These are phyloP conservation scores for Filobasidium wieringae DNA, from an alignment of 768 basidiomycete species.

Conservation along the genomic window DNA sequence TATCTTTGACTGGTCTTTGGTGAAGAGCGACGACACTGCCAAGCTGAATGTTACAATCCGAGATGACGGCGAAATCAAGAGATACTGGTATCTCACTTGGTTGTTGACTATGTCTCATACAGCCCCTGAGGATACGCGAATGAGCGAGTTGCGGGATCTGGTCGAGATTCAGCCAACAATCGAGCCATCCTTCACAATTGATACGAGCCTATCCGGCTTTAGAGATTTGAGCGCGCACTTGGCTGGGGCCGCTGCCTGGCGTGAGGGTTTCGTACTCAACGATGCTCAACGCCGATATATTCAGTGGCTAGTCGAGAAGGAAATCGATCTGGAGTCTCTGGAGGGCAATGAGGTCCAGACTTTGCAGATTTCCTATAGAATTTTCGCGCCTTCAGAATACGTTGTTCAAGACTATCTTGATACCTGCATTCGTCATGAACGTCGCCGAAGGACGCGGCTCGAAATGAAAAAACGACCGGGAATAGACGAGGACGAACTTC, in stretches of 20 bases:
- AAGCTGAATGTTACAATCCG: neutral
- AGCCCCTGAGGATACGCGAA: neutral
- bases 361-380: slow-evolving; percentile 5
- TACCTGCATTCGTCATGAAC: neutral
- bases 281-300: slow-evolving; percentile 14
- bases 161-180: neutral
- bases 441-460: neutral
- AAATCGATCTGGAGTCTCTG: neutral
- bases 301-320: neutral
- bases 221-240: neutral
- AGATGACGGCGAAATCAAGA: too few species aligned
- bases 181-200: neutral
- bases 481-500: neutral
- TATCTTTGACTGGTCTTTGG: slow-evolving; percentile 2
- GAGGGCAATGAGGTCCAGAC: too few species aligned
- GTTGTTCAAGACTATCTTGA: neutral
- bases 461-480: neutral
- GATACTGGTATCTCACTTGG: slow-evolving; percentile 14
- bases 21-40: neutral
- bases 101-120: neutral
- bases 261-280: slow-evolving; percentile 2
- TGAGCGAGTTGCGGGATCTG: neutral
- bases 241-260: neutral
- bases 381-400: slow-evolving; percentile 7
- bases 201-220: neutral